phyloP scores from a whole-genome alignment of 1,139 yeast species.

The Geotrichum australiense region DNA sequence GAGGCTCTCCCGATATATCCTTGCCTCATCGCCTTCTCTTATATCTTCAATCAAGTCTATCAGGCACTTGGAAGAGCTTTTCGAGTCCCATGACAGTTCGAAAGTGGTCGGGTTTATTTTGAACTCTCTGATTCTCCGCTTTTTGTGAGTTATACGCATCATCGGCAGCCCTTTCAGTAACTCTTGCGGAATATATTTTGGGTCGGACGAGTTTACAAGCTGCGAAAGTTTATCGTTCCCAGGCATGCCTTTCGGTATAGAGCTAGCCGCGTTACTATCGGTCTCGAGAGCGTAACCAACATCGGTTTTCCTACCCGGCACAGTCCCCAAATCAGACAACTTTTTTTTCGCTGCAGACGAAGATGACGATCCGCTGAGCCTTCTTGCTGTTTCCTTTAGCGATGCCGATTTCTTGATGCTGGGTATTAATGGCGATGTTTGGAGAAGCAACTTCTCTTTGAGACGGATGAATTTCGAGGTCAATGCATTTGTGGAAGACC shows the following conservation, averaged over 20 bases:
- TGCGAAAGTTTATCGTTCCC: neutral
- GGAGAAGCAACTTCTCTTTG: constrained; percentile 4
- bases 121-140: constrained; percentile 50
- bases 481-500: neutral
- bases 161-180: constrained; percentile 37
- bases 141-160: constrained; percentile 61
- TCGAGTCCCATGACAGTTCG: constrained; percentile 46
- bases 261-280: neutral
- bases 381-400: neutral
- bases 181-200: constrained; percentile 6
- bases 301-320: constrained; percentile 3
- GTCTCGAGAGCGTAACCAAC: constrained; percentile 1
- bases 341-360: neutral
- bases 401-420: neutral
- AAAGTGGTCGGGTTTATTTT: constrained; percentile 39
- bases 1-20: constrained; percentile 76
- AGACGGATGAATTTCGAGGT: constrained; percentile 3
- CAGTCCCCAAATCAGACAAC: neutral
- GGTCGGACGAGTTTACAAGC: constrained; percentile 2
- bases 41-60: constrained; percentile 69
- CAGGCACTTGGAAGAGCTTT: constrained; percentile 45
- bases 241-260: neutral
- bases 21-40: constrained; percentile 62
- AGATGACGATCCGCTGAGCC: neutral
- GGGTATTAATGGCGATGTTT: too few species aligned